Conservation (phyloP, 208 protist species). For the Leishmania lainsoni region DNA sequence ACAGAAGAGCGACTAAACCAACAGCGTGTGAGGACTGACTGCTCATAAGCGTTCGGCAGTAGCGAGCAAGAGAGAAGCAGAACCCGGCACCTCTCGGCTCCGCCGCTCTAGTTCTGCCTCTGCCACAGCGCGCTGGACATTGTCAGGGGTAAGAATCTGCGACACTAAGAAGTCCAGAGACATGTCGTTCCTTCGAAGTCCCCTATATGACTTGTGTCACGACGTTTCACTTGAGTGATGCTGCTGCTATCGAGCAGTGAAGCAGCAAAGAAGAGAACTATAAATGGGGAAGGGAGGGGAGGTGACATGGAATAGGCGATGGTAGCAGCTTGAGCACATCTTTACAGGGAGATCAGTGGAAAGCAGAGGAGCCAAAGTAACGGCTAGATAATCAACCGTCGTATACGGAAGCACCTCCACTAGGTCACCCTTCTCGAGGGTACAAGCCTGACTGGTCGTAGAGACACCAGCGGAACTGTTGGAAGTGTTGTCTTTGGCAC, state of each 20-base stretch:
- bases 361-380: background rate
- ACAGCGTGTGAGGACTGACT: conserved; percentile 8
- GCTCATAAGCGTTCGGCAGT: conserved; percentile 20
- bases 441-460: too few relatives aligned
- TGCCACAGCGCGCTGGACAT: conserved; percentile 38
- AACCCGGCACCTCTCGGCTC: conserved; percentile 29
- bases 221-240: too few relatives aligned
- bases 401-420: background rate
- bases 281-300: background rate
- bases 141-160: conserved; percentile 50
- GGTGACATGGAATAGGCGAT: background rate
- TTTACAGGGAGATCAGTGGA: background rate
- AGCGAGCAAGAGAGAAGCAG: conserved; percentile 21
- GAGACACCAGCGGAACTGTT: background rate
- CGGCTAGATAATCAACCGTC: background rate
- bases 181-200: conserved; percentile 1
- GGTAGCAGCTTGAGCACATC: background rate
- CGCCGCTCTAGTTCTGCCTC: conserved; percentile 49
- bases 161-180: conserved; percentile 33
- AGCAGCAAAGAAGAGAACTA: background rate
- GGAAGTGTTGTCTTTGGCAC: background rate
- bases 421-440: background rate
- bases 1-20: conserved; percentile 45
- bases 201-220: background rate
- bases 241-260: background rate